phyloP scores from a whole-genome alignment of 2,329 filamentous ascomycete genomes.

The Zarea fungicola region DNA sequence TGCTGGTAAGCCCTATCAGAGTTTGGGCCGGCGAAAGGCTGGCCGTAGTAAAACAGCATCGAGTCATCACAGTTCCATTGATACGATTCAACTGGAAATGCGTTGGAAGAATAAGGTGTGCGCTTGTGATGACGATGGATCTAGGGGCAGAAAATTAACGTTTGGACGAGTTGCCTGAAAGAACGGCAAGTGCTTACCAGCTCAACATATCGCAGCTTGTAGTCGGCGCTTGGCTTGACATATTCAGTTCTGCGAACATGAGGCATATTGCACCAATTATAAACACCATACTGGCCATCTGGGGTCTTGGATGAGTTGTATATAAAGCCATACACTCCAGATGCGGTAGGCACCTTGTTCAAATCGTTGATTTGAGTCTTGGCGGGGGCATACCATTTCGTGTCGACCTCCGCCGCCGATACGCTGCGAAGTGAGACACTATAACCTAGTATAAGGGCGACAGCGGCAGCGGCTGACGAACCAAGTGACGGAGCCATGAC shows the following conservation, averaged over 20 bases:
- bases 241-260: slow-evolving; percentile 69
- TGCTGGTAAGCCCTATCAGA: slow-evolving; percentile 60
- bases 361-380: slow-evolving; percentile 57
- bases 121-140: slow-evolving; percentile 83
- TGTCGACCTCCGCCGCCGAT: slow-evolving; percentile 27
- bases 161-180: slow-evolving; percentile 3
- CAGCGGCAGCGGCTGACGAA: slow-evolving; percentile 5
- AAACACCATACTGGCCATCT: slow-evolving; percentile 52
- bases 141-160: slow-evolving; percentile 29
- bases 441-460: slow-evolving; percentile 6
- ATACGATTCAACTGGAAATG: slow-evolving; percentile 68
- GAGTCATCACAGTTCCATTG: slow-evolving; percentile 68
- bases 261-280: slow-evolving; percentile 87
- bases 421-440: slow-evolving; percentile 9
- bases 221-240: slow-evolving; percentile 45
- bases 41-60: slow-evolving; percentile 64
- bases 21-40: slow-evolving; percentile 46
- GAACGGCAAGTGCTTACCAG: slow-evolving; percentile 45
- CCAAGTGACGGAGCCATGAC: slow-evolving; percentile 1
- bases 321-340: slow-evolving; percentile 67
- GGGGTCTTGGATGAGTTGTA: slow-evolving; percentile 63
- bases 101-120: slow-evolving; percentile 73
- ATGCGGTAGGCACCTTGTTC: slow-evolving; percentile 47
- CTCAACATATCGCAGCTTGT: slow-evolving; percentile 68
- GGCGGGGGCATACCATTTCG: slow-evolving; percentile 55